phyloP scores from a whole-genome alignment of 2,329 filamentous ascomycete species.

The Lasiodiplodia sp. region DNA sequence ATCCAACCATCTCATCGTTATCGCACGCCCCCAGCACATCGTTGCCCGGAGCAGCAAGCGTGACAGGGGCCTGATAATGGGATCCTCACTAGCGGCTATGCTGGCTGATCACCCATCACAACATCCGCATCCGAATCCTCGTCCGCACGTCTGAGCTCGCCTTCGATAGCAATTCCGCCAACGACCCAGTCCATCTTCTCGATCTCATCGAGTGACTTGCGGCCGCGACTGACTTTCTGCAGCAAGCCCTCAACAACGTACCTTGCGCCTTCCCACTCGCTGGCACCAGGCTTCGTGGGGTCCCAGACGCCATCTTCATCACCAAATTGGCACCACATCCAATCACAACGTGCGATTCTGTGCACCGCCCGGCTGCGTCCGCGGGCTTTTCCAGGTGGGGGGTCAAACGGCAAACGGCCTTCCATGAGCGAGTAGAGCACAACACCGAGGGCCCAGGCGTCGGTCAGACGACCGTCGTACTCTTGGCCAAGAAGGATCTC shows the following conservation, averaged over 20 bases:
- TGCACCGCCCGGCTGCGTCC: constrained; percentile 81
- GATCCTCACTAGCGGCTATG: constrained; percentile 29
- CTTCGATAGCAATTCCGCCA: constrained; percentile 73
- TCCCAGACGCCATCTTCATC: constrained; percentile 90
- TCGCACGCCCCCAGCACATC: neutral
- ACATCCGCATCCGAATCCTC: constrained; percentile 51
- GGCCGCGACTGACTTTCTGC: constrained; percentile 76
- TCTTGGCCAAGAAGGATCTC: constrained; percentile 95
- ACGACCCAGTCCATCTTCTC: constrained; percentile 77
- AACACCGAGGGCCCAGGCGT: constrained; percentile 95
- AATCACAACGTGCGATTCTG: constrained; percentile 93
- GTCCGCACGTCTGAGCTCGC: constrained; percentile 60
- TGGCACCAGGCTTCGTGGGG: constrained; percentile 67
- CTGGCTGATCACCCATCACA: constrained; percentile 12
- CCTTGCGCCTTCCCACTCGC: constrained; percentile 76
- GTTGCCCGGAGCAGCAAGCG: neutral
- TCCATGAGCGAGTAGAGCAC: constrained; percentile 93
- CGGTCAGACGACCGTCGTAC: constrained; percentile 90
- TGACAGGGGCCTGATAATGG: constrained; percentile 1
- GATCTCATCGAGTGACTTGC: constrained; percentile 79
- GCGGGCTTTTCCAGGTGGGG: constrained; percentile 78
- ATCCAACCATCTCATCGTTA: constrained; percentile 13
- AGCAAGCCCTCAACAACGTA: constrained; percentile 83
- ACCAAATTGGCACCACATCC: constrained; percentile 89
- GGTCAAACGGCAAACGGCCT: constrained; percentile 91